Evolutionary conservation across 1,284 basidiomycete genomes (phyloP), one percentile per base, ranked within the genome.

Genomic region (Polyporus tsugae): DNA sequence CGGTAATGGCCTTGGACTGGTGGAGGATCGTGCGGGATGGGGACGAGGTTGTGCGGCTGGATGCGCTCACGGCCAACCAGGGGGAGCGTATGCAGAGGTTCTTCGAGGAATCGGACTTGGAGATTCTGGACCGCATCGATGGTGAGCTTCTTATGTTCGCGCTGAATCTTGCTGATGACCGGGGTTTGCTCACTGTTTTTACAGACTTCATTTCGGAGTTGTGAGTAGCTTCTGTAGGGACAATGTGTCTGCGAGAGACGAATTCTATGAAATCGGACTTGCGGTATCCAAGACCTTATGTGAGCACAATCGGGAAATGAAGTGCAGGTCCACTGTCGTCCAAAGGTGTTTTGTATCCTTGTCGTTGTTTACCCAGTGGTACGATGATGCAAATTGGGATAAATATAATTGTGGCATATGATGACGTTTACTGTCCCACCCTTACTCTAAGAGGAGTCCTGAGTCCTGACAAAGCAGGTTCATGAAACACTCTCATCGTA

Each of bases 91-190:
- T 53, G 15, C 52, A 53, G 13, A 13, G 29, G 15, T 53, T 53
- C 29, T 53, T 33, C n/a, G 69, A 70, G 35, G 9, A 42, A 9
- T 25, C 59, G 39, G 39, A 39, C 11, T 19, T 38, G 22, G 25
- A 44, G 36, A 38, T 39, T n/a, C n/a, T 29, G 9, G 39, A 38
- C 7, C 11, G 39, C 3, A 25, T 60, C 25, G 59, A 60, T 11
- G 25, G 59, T 60, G 19, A 59, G 38, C 22, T 25, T n/a, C 22
- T 49, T 13, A 0, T 9, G n/a, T 5, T 22, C 10, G 22, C 11
- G 46, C 7, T 13, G 9, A 1, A 13, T 25, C 25, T 17, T 4
- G 10, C 10, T 10, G n/a, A 7, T 25, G 22, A 25, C 22, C 22
- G 10, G 11, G 46, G 46, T 4, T 25, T 7, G 46, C 10, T 49